Evolutionary conservation across 768 basidiomycete genomes (phyloP).

Genomic region (Sistotremastrum suecicum): DNA sequence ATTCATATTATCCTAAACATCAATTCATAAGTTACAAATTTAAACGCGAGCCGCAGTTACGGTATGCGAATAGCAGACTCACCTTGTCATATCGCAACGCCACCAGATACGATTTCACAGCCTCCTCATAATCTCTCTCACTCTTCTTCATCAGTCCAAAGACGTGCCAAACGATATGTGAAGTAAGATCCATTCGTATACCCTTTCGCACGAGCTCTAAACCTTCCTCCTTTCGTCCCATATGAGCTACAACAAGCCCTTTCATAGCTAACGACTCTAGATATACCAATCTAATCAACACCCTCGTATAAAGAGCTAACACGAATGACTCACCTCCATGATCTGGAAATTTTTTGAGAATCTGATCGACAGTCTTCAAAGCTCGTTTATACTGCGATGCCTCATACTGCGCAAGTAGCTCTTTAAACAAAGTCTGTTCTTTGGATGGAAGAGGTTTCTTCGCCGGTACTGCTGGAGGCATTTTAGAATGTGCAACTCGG

Average conservation of each 20-base stretch:
- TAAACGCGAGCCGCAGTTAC: not conserved
- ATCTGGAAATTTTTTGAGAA: slow-evolving; percentile 89
- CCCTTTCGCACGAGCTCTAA: slow-evolving; percentile 77
- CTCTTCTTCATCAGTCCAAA: slow-evolving; percentile 90
- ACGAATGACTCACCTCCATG: slow-evolving; percentile 67
- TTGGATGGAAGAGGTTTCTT: slow-evolving; percentile 48
- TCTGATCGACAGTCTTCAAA: slow-evolving; percentile 80
- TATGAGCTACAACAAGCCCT: slow-evolving; percentile 71
- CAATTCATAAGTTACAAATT: not conserved
- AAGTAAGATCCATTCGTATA: slow-evolving; percentile 63
- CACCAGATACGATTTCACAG: slow-evolving; percentile 82
- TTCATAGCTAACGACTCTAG: slow-evolving; percentile 95
- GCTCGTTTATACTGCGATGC: slow-evolving; percentile 79
- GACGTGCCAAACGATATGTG: slow-evolving; percentile 97
- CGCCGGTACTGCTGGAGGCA: too few species aligned
- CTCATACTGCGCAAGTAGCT: slow-evolving; percentile 80
- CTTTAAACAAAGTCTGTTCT: slow-evolving; percentile 75
- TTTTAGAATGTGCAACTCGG: too few species aligned
- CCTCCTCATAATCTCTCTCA: slow-evolving; percentile 90
- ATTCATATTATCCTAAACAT: slow-evolving; percentile 76
- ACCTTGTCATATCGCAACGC: slow-evolving; percentile 86
- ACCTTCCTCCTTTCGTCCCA: slow-evolving; percentile 70
- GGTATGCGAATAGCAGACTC: slow-evolving; percentile 11
- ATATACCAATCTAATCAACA: not conserved
- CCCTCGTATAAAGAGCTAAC: not conserved